Evolutionary conservation across 345 rosid genomes (phyloP).

Genomic region (Erysimum cheiranthoides): DNA sequence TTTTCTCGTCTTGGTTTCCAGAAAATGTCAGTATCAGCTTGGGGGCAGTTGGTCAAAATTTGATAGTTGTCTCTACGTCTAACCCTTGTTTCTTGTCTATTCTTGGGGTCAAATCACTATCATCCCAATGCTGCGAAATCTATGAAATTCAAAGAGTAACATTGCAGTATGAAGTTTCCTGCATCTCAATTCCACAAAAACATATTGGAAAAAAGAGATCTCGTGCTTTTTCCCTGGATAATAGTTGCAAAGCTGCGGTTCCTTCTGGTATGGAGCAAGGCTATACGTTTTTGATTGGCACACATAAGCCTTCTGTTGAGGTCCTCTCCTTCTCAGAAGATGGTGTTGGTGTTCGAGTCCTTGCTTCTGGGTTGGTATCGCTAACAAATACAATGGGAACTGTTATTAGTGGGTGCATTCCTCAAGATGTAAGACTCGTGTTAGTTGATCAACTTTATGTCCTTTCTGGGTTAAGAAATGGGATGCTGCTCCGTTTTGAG

Average conservation of each 20-base stretch:
- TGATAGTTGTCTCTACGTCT: conserved; percentile 87
- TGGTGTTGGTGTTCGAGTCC: conserved; percentile 66
- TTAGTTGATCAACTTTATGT: conserved; percentile 80
- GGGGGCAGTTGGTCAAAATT: conserved; percentile 86
- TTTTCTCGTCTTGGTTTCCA: conserved; percentile 84
- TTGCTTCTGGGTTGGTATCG: conserved; percentile 78
- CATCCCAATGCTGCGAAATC: conserved; percentile 66
- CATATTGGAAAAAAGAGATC: conserved; percentile 53
- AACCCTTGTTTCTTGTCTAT: conserved; percentile 82
- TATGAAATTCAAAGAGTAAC: conserved; percentile 77
- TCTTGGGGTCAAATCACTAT: conserved; percentile 74
- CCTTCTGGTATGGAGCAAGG: conserved; percentile 70
- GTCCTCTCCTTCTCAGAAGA: conserved; percentile 68
- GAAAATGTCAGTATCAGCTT: conserved; percentile 74
- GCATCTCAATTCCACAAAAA: conserved; percentile 81
- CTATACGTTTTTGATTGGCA: conserved; percentile 83
- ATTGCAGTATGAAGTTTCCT: conserved; percentile 84
- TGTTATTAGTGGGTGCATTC: conserved; percentile 80
- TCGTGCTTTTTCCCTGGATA: conserved; percentile 44
- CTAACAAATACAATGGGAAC: conserved; percentile 74
- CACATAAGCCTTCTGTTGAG: conserved; percentile 98
- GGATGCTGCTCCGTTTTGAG: conserved; percentile 97
- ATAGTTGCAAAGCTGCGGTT: conserved; percentile 45
- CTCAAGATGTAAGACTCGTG: conserved; percentile 98
- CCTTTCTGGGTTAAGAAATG: conserved; percentile 94